Conservation (phyloP, 2,329 filamentous ascomycete species). For the Alternaria sp. region DNA sequence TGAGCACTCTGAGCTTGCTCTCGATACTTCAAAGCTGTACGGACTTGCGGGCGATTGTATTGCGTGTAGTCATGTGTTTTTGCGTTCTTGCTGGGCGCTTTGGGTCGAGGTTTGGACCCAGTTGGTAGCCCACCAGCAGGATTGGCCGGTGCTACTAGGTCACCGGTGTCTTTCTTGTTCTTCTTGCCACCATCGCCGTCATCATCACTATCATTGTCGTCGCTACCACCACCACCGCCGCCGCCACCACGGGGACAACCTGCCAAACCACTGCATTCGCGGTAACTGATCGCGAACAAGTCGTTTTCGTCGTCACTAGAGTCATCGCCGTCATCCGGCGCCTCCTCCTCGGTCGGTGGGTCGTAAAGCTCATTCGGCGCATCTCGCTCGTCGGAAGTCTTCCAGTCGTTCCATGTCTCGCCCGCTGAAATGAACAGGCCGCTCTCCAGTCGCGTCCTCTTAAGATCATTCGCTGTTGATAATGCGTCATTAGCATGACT, state of each 20-base stretch:
- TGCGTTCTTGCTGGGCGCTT: background rate
- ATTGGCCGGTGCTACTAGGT: background rate
- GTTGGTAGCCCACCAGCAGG: background rate
- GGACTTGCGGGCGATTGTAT: background rate
- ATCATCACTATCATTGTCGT: background rate
- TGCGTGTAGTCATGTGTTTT: background rate
- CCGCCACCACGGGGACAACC: background rate
- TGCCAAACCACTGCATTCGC: background rate
- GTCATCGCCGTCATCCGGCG: background rate
- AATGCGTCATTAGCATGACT: background rate
- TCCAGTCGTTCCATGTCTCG: background rate
- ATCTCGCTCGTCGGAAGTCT: background rate
- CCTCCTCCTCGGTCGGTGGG: background rate
- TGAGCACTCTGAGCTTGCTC: background rate
- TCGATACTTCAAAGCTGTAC: background rate
- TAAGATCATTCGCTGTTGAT: background rate
- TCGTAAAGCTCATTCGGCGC: background rate
- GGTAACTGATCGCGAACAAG: background rate
- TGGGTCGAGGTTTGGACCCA: background rate
- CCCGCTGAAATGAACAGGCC: background rate
- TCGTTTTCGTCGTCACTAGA: background rate
- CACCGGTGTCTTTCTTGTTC: background rate
- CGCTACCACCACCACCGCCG: too few relatives aligned
- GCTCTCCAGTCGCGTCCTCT: background rate
- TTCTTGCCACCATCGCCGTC: background rate